These are phyloP conservation scores for Phoenix roebelenii DNA, from an alignment of 176 grass and related monocot genomes.

Conservation along the genomic window DNA sequence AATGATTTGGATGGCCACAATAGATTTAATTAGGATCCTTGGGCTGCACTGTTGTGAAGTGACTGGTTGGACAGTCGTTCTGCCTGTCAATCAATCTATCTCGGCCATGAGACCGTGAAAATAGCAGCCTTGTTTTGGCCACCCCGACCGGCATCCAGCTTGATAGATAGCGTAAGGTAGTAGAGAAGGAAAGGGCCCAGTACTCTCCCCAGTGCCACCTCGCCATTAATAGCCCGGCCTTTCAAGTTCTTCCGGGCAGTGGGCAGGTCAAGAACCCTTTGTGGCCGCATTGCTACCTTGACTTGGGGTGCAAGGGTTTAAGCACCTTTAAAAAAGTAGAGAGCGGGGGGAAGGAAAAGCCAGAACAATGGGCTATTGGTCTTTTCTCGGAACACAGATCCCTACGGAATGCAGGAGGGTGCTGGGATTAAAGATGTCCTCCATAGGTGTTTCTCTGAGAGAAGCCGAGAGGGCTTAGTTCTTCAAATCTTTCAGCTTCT, in stretches of 20 bases:
- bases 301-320: conserved; percentile 5
- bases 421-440: background rate
- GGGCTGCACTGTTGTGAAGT: conserved; percentile 30
- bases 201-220: conserved; percentile 25
- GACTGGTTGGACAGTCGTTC: conserved; percentile 47
- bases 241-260: conserved; percentile 8
- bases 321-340: conserved; percentile 16
- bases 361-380: conserved; percentile 14
- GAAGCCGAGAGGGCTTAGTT: background rate
- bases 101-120: conserved; percentile 30
- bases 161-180: background rate
- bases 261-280: no score
- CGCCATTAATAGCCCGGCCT: conserved; percentile 22
- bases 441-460: background rate
- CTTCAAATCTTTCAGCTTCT: background rate
- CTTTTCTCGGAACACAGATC: conserved; percentile 51
- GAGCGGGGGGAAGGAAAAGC: conserved; percentile 14
- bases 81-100: conserved; percentile 26
- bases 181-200: conserved; percentile 4
- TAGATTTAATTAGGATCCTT: conserved; percentile 10
- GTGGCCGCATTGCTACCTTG: background rate
- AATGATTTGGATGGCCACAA: background rate
- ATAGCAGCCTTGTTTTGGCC: conserved; percentile 40
- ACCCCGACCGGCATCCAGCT: conserved; percentile 26
- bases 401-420: conserved; percentile 23